These are phyloP conservation scores for Leishmania braziliensis DNA, from an alignment of 208 protist species.

Conservation along the genomic window DNA sequence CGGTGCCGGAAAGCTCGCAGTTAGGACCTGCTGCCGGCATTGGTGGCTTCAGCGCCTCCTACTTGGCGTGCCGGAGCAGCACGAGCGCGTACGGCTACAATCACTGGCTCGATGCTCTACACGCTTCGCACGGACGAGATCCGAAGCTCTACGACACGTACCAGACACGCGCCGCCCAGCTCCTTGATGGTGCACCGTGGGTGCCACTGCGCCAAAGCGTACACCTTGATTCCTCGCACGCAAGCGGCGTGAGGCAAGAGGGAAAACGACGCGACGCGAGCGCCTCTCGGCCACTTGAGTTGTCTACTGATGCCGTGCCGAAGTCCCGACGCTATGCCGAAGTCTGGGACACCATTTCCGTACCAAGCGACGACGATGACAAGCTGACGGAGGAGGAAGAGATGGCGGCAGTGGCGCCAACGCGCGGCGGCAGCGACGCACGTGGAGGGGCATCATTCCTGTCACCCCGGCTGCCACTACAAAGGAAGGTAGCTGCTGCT, in stretches of 20 bases:
- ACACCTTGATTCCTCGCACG: not conserved
- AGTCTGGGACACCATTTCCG: conserved; percentile 6
- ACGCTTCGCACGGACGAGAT: conserved; percentile 26
- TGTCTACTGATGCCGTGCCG: not conserved
- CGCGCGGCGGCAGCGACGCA: not conserved
- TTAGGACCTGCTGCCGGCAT: not conserved
- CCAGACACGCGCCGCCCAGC: conserved; percentile 7
- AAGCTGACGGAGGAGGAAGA: not conserved
- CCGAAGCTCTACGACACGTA: conserved; percentile 19
- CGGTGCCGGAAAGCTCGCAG: not conserved
- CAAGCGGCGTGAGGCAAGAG: not conserved
- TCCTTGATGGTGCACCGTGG: conserved; percentile 23
- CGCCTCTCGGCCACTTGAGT: not conserved
- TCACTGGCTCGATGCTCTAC: conserved; percentile 22
- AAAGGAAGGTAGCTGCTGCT: not conserved
- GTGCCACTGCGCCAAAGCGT: conserved; percentile 9
- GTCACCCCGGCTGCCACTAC: not conserved
- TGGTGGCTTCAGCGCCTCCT: not conserved
- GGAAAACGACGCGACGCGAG: not conserved
- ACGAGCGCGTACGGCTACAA: conserved; percentile 18
- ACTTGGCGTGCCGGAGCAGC: not conserved
- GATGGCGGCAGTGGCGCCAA: not conserved
- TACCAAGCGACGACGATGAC: conserved; percentile 12
- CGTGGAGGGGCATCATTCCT: not conserved
- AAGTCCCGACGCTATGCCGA: not conserved